Conservation (phyloP, 75 land plant species). For the Isoetes taiwanensis region DNA sequence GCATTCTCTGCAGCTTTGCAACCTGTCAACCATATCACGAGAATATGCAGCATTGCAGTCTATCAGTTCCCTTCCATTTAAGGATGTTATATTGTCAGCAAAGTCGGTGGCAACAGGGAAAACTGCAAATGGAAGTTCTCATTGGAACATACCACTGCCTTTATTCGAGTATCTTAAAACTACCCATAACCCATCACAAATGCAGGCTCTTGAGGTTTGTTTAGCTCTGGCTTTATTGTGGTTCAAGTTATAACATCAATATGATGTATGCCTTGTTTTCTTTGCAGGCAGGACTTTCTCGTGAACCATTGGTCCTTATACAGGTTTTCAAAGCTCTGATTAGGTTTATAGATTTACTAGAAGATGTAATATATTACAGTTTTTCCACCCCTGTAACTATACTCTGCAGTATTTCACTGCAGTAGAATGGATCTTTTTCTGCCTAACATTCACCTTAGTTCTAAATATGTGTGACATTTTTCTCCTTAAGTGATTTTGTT, state of each 20-base stretch:
- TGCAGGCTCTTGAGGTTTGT: constrained; percentile 56
- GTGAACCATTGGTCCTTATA: constrained; percentile 38
- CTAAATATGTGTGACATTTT: too few relatives aligned
- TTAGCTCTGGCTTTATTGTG: not conserved
- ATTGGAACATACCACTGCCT: constrained; percentile 53
- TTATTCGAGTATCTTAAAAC: constrained; percentile 41
- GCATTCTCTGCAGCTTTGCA: constrained; percentile 46
- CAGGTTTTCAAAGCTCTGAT: too few relatives aligned
- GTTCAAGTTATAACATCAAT: not conserved
- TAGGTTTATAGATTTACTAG: too few relatives aligned
- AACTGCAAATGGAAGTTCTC: constrained; percentile 13
- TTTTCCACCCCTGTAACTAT: too few relatives aligned
- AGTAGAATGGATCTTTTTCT: too few relatives aligned
- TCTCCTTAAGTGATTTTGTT: too few relatives aligned
- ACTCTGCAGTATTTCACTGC: too few relatives aligned
- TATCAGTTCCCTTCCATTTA: constrained; percentile 55
- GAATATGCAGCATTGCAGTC: constrained; percentile 73
- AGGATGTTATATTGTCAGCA: constrained; percentile 54
- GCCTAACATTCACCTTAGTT: too few relatives aligned
- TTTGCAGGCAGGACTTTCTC: constrained; percentile 46
- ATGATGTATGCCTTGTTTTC: constrained; percentile 7
- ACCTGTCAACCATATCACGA: constrained; percentile 81
- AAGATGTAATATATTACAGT: too few relatives aligned
- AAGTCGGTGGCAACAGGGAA: constrained; percentile 1
- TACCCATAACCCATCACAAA: constrained; percentile 63